phyloP scores from a whole-genome alignment of 2,329 filamentous ascomycete species.

The Teratosphaeria destructans region DNA sequence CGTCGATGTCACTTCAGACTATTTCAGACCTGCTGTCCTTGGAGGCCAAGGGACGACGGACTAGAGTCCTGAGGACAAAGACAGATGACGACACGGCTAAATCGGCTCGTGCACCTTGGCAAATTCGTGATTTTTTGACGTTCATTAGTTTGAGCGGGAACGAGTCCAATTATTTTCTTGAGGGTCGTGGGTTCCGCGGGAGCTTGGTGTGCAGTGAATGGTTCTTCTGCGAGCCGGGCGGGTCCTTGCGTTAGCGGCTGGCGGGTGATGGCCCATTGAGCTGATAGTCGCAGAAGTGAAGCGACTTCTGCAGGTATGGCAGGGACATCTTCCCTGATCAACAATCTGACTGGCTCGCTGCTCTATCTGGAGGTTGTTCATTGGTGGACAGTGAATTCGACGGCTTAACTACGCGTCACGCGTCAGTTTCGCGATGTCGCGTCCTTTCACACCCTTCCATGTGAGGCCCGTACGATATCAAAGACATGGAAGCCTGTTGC shows the following conservation, averaged over 20 bases:
- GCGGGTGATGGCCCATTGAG: neutral
- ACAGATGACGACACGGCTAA: neutral
- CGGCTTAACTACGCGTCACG: neutral
- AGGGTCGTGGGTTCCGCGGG: neutral
- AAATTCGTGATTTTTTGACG: neutral
- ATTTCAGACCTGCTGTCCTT: neutral
- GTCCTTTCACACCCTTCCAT: neutral
- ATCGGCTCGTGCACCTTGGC: neutral
- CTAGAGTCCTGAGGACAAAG: neutral
- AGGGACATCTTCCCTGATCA: no score
- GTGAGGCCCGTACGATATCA: neutral
- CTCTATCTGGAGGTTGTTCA: no score
- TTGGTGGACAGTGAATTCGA: neutral
- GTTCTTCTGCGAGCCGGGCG: neutral
- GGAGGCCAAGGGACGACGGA: neutral
- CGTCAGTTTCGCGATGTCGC: neutral
- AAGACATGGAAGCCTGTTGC: neutral
- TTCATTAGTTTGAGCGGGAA: neutral
- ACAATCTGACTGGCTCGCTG: no score
- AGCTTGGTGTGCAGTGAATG: neutral
- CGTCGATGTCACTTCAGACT: neutral
- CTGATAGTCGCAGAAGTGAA: neutral
- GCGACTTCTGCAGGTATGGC: no score
- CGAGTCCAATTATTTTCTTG: neutral
- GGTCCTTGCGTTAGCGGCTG: neutral